Evolutionary conservation across 352 stramenopile genomes (phyloP).

Genomic region (Blastocystis sp.): DNA sequence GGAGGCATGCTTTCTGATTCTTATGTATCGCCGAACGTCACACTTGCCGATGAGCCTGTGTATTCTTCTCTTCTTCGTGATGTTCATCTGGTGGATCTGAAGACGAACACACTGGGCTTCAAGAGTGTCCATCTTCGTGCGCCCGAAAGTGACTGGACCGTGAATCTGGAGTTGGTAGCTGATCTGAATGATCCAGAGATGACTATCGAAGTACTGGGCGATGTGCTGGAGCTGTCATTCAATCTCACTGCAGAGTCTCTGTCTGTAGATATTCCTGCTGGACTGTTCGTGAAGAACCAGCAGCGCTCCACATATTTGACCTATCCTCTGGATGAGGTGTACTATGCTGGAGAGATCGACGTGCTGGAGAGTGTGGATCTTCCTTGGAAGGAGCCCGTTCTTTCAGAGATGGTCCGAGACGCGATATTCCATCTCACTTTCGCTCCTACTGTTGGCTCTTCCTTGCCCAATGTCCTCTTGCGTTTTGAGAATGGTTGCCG

Average conservation of each 20-base stretch:
- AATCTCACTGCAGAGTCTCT: background rate
- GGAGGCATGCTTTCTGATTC: background rate
- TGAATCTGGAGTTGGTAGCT: background rate
- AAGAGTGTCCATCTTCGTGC: background rate
- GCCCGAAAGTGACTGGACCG: background rate
- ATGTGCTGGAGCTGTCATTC: background rate
- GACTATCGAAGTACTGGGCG: background rate
- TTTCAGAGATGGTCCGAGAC: background rate
- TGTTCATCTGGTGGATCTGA: background rate
- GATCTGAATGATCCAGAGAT: background rate
- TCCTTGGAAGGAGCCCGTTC: background rate
- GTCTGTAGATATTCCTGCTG: background rate
- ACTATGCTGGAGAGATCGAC: background rate
- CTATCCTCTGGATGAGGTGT: background rate
- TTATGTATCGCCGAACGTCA: background rate
- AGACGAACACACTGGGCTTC: background rate
- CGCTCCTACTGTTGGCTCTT: background rate
- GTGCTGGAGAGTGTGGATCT: background rate
- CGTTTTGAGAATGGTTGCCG: background rate
- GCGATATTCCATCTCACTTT: background rate
- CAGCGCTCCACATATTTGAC: background rate
- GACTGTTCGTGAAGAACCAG: slow-evolving; percentile 19
- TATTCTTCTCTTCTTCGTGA: background rate
- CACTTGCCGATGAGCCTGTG: background rate
- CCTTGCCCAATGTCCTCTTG: background rate